Conservation (phyloP, 345 rosid genomes). For the Syzygium aqueum region DNA sequence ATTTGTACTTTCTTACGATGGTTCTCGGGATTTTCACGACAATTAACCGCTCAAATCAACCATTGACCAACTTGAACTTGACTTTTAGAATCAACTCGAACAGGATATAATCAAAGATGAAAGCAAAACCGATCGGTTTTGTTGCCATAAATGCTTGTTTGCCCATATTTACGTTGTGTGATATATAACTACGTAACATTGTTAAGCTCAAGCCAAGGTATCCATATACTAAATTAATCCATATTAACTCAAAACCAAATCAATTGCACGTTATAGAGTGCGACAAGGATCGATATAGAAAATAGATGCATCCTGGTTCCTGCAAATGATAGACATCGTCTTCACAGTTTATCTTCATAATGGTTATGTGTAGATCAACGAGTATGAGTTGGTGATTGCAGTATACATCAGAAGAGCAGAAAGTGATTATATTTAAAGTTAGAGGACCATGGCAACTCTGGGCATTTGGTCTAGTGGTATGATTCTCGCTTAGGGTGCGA, state of each 20-base stretch:
- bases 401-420: fast-evolving
- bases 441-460: fast-evolving
- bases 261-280: not conserved
- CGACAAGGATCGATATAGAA: not conserved
- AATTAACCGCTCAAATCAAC: not conserved
- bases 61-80: not conserved
- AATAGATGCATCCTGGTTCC: not conserved
- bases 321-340: not conserved
- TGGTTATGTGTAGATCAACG: not conserved
- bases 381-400: too few relatives aligned
- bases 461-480: conserved; percentile 91
- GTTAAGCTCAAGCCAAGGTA: not conserved
- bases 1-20: too few relatives aligned
- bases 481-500: conserved; percentile 92
- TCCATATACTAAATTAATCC: not conserved
- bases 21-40: not conserved
- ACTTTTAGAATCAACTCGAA: not conserved
- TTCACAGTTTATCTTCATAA: not conserved
- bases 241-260: not conserved
- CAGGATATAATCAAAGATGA: not conserved
- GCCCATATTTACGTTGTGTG: not conserved
- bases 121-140: not conserved
- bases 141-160: not conserved
- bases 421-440: fast-evolving
- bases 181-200: not conserved